Conservation (phyloP, 257 asterid genomes). For the Perilla frutescens region DNA sequence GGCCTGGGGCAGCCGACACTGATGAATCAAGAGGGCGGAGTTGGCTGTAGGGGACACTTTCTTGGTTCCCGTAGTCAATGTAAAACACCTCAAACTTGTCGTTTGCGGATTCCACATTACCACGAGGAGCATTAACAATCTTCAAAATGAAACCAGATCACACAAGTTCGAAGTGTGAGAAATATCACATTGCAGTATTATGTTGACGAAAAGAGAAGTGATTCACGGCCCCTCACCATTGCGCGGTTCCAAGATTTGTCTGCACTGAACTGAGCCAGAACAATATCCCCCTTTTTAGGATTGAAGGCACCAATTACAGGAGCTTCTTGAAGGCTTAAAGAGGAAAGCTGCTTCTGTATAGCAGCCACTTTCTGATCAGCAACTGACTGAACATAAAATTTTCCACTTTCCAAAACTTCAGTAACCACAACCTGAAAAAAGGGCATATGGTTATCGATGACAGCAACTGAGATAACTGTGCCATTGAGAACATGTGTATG, state of each 20-base stretch:
- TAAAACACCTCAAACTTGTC: slow-evolving; percentile 95
- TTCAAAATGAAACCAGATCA: slow-evolving; percentile 31
- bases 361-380: slow-evolving; percentile 85
- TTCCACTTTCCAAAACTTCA: slow-evolving; percentile 91
- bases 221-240: slow-evolving; percentile 60
- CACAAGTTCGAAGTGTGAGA: not conserved
- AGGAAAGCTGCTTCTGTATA: slow-evolving; percentile 82
- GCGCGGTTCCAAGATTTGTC: slow-evolving; percentile 99
- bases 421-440: slow-evolving; percentile 74
- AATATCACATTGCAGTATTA: slow-evolving; percentile 1
- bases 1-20: slow-evolving; percentile 74
- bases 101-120: slow-evolving; percentile 63
- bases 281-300: slow-evolving; percentile 89
- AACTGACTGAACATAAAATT: slow-evolving; percentile 82
- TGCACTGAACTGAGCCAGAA: slow-evolving; percentile 84
- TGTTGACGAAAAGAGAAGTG: not conserved
- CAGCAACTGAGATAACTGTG: not conserved
- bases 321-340: slow-evolving; percentile 78
- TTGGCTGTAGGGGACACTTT: slow-evolving; percentile 68
- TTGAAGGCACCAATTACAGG: slow-evolving; percentile 85
- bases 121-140: slow-evolving; percentile 89
- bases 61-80: slow-evolving; percentile 95
- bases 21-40: slow-evolving; percentile 82
- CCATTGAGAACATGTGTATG: slow-evolving; percentile 3
- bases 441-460: slow-evolving; percentile 13